Percentiles rank a stretch among this genome's conserved stretches.
Evolutionary conservation across 495 filamentous ascomycete genomes (phyloP).

Genomic region (Penicillium daleae): DNA sequence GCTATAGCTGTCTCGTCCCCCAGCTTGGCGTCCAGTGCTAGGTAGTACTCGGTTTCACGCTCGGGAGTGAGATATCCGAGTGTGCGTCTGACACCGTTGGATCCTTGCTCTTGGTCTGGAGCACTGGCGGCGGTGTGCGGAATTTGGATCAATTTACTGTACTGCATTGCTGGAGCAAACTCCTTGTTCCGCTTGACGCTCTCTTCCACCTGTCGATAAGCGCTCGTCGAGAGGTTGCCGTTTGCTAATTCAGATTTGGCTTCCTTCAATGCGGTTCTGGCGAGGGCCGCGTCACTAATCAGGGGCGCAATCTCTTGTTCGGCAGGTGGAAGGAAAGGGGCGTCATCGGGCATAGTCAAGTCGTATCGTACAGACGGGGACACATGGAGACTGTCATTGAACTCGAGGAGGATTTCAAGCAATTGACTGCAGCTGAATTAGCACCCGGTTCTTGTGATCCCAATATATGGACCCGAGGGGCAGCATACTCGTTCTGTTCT

Average conservation of each 20-base stretch:
- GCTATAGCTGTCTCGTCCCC: slow-evolving; percentile 49
- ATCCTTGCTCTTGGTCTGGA: slow-evolving; percentile 23
- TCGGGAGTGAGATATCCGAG: slow-evolving; percentile 71
- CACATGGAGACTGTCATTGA: slow-evolving; percentile 79
- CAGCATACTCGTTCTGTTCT: slow-evolving; percentile 79
- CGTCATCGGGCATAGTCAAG: slow-evolving; percentile 49
- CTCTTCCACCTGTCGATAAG: slow-evolving; percentile 46
- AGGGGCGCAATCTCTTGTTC: slow-evolving; percentile 45
- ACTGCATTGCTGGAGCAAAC: slow-evolving; percentile 43
- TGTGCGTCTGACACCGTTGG: slow-evolving; percentile 28
- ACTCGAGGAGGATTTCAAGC: slow-evolving; percentile 82
- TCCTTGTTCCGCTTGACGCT: slow-evolving; percentile 43
- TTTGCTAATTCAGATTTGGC: slow-evolving; percentile 47
- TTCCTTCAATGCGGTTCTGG: slow-evolving; percentile 47
- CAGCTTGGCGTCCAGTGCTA: slow-evolving; percentile 68
- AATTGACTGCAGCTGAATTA: slow-evolving; percentile 59
- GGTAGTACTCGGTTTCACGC: slow-evolving; percentile 80
- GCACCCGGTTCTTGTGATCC: not conserved
- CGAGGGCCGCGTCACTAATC: slow-evolving; percentile 42
- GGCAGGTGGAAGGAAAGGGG: slow-evolving; percentile 40
- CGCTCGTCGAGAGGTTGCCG: slow-evolving; percentile 42
- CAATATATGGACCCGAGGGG: not conserved
- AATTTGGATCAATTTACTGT: slow-evolving; percentile 35
- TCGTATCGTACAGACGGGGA: slow-evolving; percentile 73
- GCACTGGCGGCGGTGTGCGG: slow-evolving; percentile 33